phyloP scores from a whole-genome alignment of 768 basidiomycete species.

The Leccinum rimulosum region DNA sequence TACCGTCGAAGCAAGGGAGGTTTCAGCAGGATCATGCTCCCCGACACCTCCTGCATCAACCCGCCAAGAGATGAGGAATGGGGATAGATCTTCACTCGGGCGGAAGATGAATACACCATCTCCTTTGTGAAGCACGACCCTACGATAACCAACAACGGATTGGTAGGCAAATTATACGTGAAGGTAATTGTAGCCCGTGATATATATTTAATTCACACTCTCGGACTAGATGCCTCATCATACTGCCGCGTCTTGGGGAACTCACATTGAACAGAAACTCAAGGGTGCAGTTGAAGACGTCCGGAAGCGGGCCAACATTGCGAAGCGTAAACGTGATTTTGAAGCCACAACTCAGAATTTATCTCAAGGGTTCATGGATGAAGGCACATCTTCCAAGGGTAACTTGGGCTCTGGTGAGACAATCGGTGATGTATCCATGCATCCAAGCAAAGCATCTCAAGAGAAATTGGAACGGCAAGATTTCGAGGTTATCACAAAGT shows the following conservation, averaged over 20 bases:
- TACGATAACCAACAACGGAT: constrained; percentile 35
- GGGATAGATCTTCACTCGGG: constrained; percentile 45
- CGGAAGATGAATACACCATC: constrained; percentile 49
- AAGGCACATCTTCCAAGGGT: constrained; percentile 3
- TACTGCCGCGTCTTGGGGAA: constrained; percentile 46
- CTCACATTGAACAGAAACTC: constrained; percentile 34
- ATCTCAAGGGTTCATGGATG: not conserved
- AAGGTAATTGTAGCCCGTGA: constrained; percentile 40
- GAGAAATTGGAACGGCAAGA: constrained; percentile 35
- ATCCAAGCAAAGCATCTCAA: constrained; percentile 2
- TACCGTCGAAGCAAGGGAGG: not conserved
- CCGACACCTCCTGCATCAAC: constrained; percentile 43
- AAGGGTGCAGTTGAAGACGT: constrained; percentile 43
- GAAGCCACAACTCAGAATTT: not conserved
- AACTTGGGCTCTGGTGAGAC: not conserved
- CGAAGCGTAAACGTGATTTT: constrained; percentile 40
- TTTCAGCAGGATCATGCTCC: constrained; percentile 24
- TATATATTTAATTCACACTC: not conserved
- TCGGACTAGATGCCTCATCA: constrained; percentile 61
- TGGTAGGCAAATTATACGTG: constrained; percentile 39
- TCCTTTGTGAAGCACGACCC: constrained; percentile 49
- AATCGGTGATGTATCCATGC: not conserved
- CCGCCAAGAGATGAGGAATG: constrained; percentile 25
- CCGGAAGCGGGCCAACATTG: constrained; percentile 51
- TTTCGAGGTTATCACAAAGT: constrained; percentile 49